Percentiles rank a stretch among this genome's conserved stretches.
These are phyloP conservation scores for Cercospora berteroae DNA, from an alignment of 2,329 filamentous ascomycete genomes.

Conservation along the genomic window DNA sequence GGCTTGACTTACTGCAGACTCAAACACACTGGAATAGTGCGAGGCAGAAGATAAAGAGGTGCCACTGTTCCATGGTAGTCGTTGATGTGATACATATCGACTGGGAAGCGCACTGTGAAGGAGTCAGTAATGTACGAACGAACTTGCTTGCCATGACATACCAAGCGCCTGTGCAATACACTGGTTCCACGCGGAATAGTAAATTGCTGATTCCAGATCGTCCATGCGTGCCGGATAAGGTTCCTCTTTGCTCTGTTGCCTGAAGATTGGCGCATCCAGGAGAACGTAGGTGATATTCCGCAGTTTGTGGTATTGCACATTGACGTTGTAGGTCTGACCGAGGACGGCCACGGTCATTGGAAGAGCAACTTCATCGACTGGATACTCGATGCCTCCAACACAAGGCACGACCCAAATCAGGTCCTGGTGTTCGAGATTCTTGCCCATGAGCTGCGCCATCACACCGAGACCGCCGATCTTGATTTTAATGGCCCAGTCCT, in stretches of 20 bases:
- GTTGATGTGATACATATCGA: slow-evolving; percentile 63
- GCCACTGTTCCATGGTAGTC: slow-evolving; percentile 62
- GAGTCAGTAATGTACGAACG: background rate
- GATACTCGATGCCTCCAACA: slow-evolving; percentile 63
- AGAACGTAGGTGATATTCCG: slow-evolving; percentile 66
- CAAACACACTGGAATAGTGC: slow-evolving; percentile 59
- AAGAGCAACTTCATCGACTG: slow-evolving; percentile 55
- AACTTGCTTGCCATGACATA: background rate
- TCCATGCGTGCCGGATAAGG: slow-evolving; percentile 67
- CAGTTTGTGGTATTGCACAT: slow-evolving; percentile 60
- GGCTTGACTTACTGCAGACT: slow-evolving; percentile 51
- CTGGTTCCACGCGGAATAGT: slow-evolving; percentile 67
- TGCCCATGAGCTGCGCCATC: slow-evolving; percentile 67
- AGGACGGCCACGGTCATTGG: slow-evolving; percentile 62
- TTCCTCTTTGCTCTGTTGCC: slow-evolving; percentile 59
- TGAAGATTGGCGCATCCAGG: slow-evolving; percentile 63
- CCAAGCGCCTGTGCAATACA: slow-evolving; percentile 62
- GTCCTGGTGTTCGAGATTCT: slow-evolving; percentile 61
- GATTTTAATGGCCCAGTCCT: slow-evolving; percentile 67
- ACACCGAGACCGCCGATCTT: slow-evolving; percentile 68
- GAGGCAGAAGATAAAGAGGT: slow-evolving; percentile 61
- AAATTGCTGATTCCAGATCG: slow-evolving; percentile 63
- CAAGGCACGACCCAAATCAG: slow-evolving; percentile 54
- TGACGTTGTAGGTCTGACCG: slow-evolving; percentile 57
- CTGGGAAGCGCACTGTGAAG: slow-evolving; percentile 16